Conservation (phyloP, 202 grass and related monocot genomes). For the Elaeis oleifera region DNA sequence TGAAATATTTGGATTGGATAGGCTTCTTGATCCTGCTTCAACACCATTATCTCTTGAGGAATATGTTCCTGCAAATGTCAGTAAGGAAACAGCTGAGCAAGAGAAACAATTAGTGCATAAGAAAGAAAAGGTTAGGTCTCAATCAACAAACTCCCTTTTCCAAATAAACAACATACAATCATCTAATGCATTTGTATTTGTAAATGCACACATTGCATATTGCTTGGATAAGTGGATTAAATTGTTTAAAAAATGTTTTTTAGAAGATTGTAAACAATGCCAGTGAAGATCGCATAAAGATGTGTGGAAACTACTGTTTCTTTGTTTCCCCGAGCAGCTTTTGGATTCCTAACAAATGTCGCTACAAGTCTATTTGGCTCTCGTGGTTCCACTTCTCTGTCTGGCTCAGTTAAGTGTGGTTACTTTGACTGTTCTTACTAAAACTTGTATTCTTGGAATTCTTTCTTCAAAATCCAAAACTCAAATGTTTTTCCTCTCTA, state of each 20-base stretch:
- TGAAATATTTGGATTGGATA: constrained; percentile 87
- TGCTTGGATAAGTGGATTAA: constrained; percentile 11
- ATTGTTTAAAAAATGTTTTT: constrained; percentile 8
- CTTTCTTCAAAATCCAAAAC: constrained; percentile 16
- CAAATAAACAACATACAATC: too few relatives aligned
- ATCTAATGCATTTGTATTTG: too few relatives aligned
- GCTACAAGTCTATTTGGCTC: constrained; percentile 55
- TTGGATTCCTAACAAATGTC: constrained; percentile 60
- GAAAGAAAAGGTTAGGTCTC: constrained; percentile 33
- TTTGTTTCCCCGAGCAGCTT: constrained; percentile 47
- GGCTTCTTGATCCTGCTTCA: constrained; percentile 40
- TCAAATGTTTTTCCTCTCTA: constrained; percentile 25
- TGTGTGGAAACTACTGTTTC: constrained; percentile 42
- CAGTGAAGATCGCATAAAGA: constrained; percentile 46
- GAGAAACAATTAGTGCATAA: constrained; percentile 38
- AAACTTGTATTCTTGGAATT: not conserved
- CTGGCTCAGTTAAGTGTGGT: constrained; percentile 41
- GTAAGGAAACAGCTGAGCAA: constrained; percentile 28
- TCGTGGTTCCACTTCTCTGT: constrained; percentile 24
- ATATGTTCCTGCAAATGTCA: constrained; percentile 21
- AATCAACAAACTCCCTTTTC: too few relatives aligned
- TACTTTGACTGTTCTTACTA: not conserved
- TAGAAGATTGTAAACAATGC: constrained; percentile 44
- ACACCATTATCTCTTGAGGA: constrained; percentile 35
- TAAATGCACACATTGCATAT: constrained; percentile 1